A percentile compares a stretch with the other conserved stretches of the same genome.
Evolutionary conservation across 208 protist species (phyloP).

Genomic region (Angomonas ambiguus): DNA sequence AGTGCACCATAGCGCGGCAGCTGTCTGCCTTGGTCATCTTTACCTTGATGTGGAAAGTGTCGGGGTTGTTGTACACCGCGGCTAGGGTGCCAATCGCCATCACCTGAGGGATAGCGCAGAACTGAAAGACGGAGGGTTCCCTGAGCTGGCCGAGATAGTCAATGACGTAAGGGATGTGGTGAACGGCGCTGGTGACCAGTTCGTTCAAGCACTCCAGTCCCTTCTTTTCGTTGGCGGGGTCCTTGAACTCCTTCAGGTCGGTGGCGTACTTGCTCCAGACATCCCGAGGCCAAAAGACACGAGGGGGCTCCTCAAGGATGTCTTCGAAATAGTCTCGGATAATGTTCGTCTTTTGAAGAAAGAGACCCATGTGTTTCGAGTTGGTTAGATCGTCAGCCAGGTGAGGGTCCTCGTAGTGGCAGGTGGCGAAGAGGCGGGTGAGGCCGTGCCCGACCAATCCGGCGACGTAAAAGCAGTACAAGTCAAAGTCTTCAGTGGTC

Average conservation of each 20-base stretch:
- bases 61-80: slow-evolving; percentile 92
- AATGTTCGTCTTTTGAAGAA: slow-evolving; percentile 98
- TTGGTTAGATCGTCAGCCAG: slow-evolving; percentile 56
- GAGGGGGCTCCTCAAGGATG: slow-evolving; percentile 78
- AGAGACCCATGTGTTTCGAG: slow-evolving; percentile 95
- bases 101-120: slow-evolving; percentile 97
- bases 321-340: slow-evolving; percentile 97
- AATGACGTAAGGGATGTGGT: slow-evolving; percentile 84
- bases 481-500: slow-evolving; percentile 86
- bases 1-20: slow-evolving; percentile 51
- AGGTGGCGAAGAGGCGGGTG: slow-evolving; percentile 82
- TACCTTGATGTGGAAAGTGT: slow-evolving; percentile 90
- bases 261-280: slow-evolving; percentile 80
- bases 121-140: slow-evolving; percentile 89
- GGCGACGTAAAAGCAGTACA: slow-evolving; percentile 98
- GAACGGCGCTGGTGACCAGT: slow-evolving; percentile 91
- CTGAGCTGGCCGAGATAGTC: slow-evolving; percentile 81
- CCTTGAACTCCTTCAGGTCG: slow-evolving; percentile 62
- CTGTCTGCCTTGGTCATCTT: slow-evolving; percentile 90
- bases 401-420: slow-evolving; percentile 72
- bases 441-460: slow-evolving; percentile 96
- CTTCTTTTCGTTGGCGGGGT: slow-evolving; percentile 27
- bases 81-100: slow-evolving; percentile 95
- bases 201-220: slow-evolving; percentile 92
- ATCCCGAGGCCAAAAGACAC: slow-evolving; percentile 93